phyloP scores from a whole-genome alignment of 768 basidiomycete genomes.

The Macrocybe gigantea region DNA sequence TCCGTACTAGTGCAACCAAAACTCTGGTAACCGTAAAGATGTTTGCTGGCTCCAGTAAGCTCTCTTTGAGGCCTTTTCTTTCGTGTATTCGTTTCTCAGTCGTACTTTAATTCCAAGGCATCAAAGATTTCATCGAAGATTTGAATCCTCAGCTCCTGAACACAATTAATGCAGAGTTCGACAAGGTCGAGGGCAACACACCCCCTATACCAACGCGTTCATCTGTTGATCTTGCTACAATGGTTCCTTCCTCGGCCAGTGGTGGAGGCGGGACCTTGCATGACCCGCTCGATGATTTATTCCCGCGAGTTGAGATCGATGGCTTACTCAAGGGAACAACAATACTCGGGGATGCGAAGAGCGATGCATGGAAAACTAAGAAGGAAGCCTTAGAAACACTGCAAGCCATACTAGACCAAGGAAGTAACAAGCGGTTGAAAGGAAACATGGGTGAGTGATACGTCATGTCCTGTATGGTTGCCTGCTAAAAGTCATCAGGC shows the following conservation, averaged over 20 bases:
- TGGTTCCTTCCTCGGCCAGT: slow-evolving; percentile 36
- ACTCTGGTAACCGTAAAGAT: slow-evolving; percentile 85
- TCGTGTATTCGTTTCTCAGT: neutral
- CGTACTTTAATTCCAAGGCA: slow-evolving; percentile 40
- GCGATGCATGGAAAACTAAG: slow-evolving; percentile 93
- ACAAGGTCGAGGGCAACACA: slow-evolving; percentile 76
- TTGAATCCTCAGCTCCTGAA: slow-evolving; percentile 88
- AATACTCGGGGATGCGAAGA: slow-evolving; percentile 79
- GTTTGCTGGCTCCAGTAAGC: slow-evolving; percentile 82
- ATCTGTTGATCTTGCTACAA: slow-evolving; percentile 66
- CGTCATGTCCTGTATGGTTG: slow-evolving; percentile 4
- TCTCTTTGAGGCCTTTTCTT: neutral
- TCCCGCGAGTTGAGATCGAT: slow-evolving; percentile 93
- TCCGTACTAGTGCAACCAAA: slow-evolving; percentile 91
- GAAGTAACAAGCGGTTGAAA: slow-evolving; percentile 88
- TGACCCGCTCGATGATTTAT: slow-evolving; percentile 89
- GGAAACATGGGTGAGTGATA: slow-evolving; percentile 70
- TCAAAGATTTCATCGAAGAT: slow-evolving; percentile 90
- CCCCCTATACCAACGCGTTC: slow-evolving; percentile 75
- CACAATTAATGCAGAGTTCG: slow-evolving; percentile 90
- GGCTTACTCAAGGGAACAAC: slow-evolving; percentile 76
- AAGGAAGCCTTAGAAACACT: slow-evolving; percentile 91
- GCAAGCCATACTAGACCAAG: slow-evolving; percentile 82
- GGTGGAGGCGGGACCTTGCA: slow-evolving; percentile 33
- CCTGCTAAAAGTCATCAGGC: slow-evolving; percentile 37